Evolutionary conservation across 2,329 filamentous ascomycete species (phyloP), one percentile per base, ranked within the genome.

Genomic region (Exophiala viscosa): DNA sequence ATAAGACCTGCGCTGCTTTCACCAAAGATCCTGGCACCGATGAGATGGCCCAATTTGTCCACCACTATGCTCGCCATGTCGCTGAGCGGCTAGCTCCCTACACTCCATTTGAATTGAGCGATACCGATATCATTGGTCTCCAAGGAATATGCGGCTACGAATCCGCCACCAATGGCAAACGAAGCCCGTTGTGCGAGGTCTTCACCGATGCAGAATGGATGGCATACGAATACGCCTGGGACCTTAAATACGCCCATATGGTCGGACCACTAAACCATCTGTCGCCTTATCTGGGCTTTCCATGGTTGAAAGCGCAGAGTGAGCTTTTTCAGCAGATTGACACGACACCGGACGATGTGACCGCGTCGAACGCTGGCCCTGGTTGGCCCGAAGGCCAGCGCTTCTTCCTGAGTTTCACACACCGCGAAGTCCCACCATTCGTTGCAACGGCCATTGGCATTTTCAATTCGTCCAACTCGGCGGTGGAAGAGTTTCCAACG

Each of bases 71-170:
- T 10, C 28, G 40, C 3, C 45, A 45, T 7, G 51, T 51, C 7
- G 49, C 57, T 13, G 15, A 39, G 3, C 55, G 57, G n/a, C 47
- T 60, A 7, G 52, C 48, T 13, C 49, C 23, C 11, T 55, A 44
- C 39, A 55, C 45, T 3, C 54, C 57, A 5, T 74, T 86, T 32
- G 76, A 75, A 1, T 73, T 86, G 32, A 76, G 73, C 0, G 69
- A 76, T 31, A 68, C 66, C 1, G 81, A 86, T 52, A 70, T 84
- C 38, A 72, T 70, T 6, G 76, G 78, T 40, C 82, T 87, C 45
- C 83, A 83, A 0, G 86, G 87, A 60, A 73, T 87, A n/a, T 88
- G 85, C 60, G 85, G 83, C 3, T 88, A 85, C 54, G 85, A 88
- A 62, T 82, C 78, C 2, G 84, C 87, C 61, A 86, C 87, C 58